Evolutionary conservation across 495 filamentous ascomycete genomes (phyloP).

Genomic region (Darksidea phi): DNA sequence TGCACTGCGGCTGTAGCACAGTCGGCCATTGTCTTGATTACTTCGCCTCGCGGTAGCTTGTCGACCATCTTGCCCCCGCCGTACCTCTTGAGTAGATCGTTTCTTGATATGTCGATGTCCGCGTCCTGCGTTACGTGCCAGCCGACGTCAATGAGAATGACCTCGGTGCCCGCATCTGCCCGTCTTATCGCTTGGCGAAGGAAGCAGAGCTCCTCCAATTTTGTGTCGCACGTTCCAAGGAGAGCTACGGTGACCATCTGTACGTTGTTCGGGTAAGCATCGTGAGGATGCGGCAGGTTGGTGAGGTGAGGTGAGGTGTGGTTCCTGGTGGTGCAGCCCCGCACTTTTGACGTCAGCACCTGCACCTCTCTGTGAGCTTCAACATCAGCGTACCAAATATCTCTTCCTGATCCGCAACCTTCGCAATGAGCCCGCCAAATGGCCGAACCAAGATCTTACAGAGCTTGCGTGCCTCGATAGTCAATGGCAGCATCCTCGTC

Average conservation of each 20-base stretch:
- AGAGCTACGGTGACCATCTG: conserved; percentile 47
- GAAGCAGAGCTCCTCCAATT: conserved; percentile 60
- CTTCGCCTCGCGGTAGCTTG: conserved; percentile 45
- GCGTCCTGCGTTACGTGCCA: conserved; percentile 45
- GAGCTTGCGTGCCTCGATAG: conserved; percentile 53
- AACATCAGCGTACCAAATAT: not conserved
- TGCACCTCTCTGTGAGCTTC: not conserved
- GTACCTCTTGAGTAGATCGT: conserved; percentile 38
- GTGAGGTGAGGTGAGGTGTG: not conserved
- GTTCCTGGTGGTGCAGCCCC: not conserved
- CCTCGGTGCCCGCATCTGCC: conserved; percentile 31
- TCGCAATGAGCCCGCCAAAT: conserved; percentile 39
- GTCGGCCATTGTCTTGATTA: conserved; percentile 51
- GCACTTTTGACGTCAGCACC: conserved; percentile 5
- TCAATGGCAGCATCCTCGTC: conserved; percentile 57
- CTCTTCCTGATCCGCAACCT: not conserved
- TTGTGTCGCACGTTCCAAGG: conserved; percentile 69
- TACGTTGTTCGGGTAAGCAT: not conserved
- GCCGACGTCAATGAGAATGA: conserved; percentile 60
- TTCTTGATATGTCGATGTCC: conserved; percentile 50
- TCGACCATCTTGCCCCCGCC: conserved; percentile 6
- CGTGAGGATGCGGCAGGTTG: no score
- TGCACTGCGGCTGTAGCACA: conserved; percentile 44
- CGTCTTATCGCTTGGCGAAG: conserved; percentile 50
- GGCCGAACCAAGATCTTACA: conserved; percentile 56